These are phyloP conservation scores for Nepenthes alata DNA, from an alignment of 179 eudicot genomes.

Conservation along the genomic window DNA sequence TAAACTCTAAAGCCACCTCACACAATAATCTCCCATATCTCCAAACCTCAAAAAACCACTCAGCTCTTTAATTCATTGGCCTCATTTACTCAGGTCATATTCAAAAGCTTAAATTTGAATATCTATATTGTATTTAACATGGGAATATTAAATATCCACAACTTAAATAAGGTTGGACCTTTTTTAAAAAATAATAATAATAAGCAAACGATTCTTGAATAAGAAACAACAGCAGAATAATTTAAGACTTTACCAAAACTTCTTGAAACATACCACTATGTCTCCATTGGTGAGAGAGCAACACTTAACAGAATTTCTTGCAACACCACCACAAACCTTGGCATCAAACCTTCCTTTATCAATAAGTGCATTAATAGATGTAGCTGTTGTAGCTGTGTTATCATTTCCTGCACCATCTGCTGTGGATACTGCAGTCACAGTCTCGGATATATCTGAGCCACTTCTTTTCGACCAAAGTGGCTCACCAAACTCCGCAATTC, in stretches of 20 bases:
- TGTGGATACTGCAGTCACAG: slow-evolving; percentile 8
- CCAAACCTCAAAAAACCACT: no score
- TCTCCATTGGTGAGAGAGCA: slow-evolving; percentile 85
- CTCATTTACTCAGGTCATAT: no score
- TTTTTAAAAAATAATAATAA: no score
- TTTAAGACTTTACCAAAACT: neutral
- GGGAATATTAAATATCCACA: no score
- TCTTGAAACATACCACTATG: slow-evolving; percentile 83
- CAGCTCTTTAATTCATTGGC: no score
- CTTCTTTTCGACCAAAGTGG: slow-evolving; percentile 75
- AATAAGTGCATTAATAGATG: slow-evolving; percentile 40
- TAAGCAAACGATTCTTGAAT: no score
- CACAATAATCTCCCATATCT: no score
- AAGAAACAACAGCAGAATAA: neutral
- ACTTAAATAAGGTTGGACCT: no score
- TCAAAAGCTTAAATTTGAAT: no score
- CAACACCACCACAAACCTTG: slow-evolving; percentile 79
- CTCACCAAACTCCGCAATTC: slow-evolving; percentile 67
- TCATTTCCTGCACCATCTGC: slow-evolving; percentile 25
- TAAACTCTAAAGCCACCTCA: no score
- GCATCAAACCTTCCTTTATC: slow-evolving; percentile 82
- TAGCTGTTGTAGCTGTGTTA: slow-evolving; percentile 16
- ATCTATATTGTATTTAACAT: no score
- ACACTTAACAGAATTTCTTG: slow-evolving; percentile 69
- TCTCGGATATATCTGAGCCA: slow-evolving; percentile 24